Percentiles rank a stretch among this genome's conserved stretches.
These are phyloP conservation scores for Asterophora lycoperdoides DNA, from an alignment of 768 basidiomycete species.

Conservation along the genomic window DNA sequence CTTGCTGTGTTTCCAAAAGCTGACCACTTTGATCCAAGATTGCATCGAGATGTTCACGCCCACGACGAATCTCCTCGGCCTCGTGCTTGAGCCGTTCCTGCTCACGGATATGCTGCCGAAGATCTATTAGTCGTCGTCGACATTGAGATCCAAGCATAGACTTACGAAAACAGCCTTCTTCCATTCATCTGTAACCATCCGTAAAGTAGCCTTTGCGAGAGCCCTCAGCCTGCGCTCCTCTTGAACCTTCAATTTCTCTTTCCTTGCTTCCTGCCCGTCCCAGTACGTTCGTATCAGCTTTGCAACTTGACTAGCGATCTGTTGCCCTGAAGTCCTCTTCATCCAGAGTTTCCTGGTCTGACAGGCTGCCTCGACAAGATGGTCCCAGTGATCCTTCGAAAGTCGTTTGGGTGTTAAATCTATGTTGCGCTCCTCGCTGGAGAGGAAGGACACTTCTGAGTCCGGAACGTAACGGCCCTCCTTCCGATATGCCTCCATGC, in stretches of 20 bases:
- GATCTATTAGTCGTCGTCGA: conserved; percentile 5
- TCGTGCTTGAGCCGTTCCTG: conserved; percentile 58
- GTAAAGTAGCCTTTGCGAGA: conserved; percentile 69
- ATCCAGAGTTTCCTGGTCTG: conserved; percentile 21
- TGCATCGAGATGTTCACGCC: conserved; percentile 84
- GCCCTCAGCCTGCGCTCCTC: conserved; percentile 66
- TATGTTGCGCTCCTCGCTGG: conserved; percentile 21
- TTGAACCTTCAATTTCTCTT: conserved; percentile 50
- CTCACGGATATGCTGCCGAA: conserved; percentile 64
- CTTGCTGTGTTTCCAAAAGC: conserved; percentile 79
- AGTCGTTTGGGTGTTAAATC: conserved; percentile 30
- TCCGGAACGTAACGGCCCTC: conserved; percentile 39
- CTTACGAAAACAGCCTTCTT: conserved; percentile 81
- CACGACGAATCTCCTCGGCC: conserved; percentile 73
- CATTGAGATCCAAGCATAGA: conserved; percentile 13
- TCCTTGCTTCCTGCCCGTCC: conserved; percentile 60
- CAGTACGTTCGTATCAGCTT: conserved; percentile 69
- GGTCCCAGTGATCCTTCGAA: conserved; percentile 53
- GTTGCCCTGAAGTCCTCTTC: conserved; percentile 29
- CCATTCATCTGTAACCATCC: conserved; percentile 76
- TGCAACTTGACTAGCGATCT: conserved; percentile 55
- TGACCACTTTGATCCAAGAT: conserved; percentile 87
- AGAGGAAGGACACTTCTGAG: conserved; percentile 30
- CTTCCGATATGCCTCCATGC: conserved; percentile 29
- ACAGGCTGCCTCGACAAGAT: conserved; percentile 46